A percentile compares a stretch with the other conserved stretches of the same genome.
These are phyloP conservation scores for Macaranga tanarius DNA, from an alignment of 441 rosid species.

Conservation along the genomic window DNA sequence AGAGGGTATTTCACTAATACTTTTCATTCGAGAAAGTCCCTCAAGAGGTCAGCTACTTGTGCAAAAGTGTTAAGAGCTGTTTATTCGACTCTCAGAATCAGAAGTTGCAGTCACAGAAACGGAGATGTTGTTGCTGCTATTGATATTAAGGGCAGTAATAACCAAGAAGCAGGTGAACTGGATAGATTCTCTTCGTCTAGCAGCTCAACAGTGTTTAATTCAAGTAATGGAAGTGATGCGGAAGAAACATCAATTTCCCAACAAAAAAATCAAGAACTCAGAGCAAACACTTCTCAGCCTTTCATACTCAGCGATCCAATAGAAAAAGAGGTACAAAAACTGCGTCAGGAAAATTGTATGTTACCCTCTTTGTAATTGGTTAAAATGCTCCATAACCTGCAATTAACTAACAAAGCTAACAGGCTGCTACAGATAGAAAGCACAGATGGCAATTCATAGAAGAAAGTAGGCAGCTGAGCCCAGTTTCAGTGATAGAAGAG, in stretches of 20 bases:
- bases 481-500: conserved; percentile 29
- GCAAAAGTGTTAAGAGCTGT: conserved; percentile 33
- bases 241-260: conserved; percentile 36
- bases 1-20: conserved; percentile 31
- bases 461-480: conserved; percentile 33
- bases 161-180: conserved; percentile 28
- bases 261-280: conserved; percentile 6
- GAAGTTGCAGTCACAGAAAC: conserved; percentile 17
- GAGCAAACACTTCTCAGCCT: conserved; percentile 15
- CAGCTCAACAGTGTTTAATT: conserved; percentile 38
- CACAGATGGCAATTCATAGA: conserved; percentile 22
- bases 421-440: conserved; percentile 37
- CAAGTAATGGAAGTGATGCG: conserved; percentile 36
- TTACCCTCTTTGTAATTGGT: background rate
- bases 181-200: conserved; percentile 39
- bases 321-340: conserved; percentile 31
- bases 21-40: conserved; percentile 23
- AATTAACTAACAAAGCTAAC: conserved; percentile 29
- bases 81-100: conserved; percentile 24
- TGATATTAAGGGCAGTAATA: conserved; percentile 17
- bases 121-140: conserved; percentile 14
- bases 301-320: conserved; percentile 11
- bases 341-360: background rate
- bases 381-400: background rate
- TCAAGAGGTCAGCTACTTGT: conserved; percentile 5